Evolutionary conservation across 1,284 basidiomycete genomes (phyloP), one percentile per base, ranked within the genome.

Genomic region (Ceratorhiza oryzae-sativae): DNA sequence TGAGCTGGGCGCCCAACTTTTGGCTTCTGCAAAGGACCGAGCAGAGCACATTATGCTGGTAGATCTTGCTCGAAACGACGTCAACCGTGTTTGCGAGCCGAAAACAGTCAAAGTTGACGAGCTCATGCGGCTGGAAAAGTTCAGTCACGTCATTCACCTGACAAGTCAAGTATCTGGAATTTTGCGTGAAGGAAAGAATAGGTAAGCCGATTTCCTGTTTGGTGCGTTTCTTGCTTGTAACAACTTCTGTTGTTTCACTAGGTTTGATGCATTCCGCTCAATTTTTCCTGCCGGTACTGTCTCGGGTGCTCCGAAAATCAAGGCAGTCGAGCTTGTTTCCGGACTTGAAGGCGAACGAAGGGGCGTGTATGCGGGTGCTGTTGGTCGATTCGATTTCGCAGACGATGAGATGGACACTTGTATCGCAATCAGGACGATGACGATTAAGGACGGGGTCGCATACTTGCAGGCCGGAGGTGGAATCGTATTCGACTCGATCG

Each of bases 11-110:
- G 84, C 87, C 23, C 87, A 90, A 72, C 85, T 99, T 6, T 82
- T 90, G 18, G 85, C 87, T 15, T 97, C 94, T 0, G 91, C 94
- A 76, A 99, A 99, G 80, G 97, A 99, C 79, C 87, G 93, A 48
- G 95, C 97, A 30, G 97, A 99, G 79, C 97, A 99, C 79, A 96
- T 99, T 79, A 99, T 99, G 97, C 87, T 99, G 70, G 95, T 99
- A 71, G 97, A 99, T 81, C 86, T 99, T 73, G 97, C 97, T 6
- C 86, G 97, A n/a, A 99, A 99, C 83, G 97, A 99, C 79, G 95
- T 99, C 75, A 98, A 98, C 80, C 90, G 97, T 25, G 94, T 99
- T 27, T 99, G 97, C 85, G 89, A 94, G 77, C 95, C 97, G 4
- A 87, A 90, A 79, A 98, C 97, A 0, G 97, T 98, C 77, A 92